These are phyloP conservation scores for Solanum aculeatissimum DNA, from an alignment of 305 asterid genomes.

Conservation along the genomic window DNA sequence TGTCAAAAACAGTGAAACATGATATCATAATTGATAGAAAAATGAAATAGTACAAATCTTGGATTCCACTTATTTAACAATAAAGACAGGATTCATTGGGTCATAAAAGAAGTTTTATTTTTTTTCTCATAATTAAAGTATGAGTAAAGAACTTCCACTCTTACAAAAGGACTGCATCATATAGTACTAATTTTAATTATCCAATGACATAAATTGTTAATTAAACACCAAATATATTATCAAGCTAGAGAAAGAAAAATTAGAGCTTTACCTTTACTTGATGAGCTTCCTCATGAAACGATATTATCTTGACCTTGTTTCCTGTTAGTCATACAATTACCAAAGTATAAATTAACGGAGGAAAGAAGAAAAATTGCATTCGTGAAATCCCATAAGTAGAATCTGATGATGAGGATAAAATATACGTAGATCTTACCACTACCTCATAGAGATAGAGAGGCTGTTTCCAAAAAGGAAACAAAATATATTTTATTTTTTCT, in stretches of 20 bases:
- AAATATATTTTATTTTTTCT: neutral
- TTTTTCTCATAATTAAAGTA: neutral
- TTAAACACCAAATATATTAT: neutral
- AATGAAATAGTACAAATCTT: neutral
- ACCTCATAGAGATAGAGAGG: too few species aligned
- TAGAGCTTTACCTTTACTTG: slow-evolving; percentile 16
- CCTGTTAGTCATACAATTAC: slow-evolving; percentile 14
- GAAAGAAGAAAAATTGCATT: neutral
- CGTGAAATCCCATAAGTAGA: too few species aligned
- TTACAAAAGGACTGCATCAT: neutral
- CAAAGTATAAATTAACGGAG: neutral
- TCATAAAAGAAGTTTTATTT: neutral
- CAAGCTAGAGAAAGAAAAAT: neutral
- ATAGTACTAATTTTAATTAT: neutral
- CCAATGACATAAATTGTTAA: neutral
- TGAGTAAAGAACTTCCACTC: neutral
- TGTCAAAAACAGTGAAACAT: neutral
- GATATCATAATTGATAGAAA: neutral
- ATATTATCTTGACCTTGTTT: neutral
- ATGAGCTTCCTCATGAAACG: slow-evolving; percentile 4
- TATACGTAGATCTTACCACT: too few species aligned
- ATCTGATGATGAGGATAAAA: too few species aligned
- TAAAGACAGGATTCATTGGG: neutral
- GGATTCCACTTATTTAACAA: neutral
- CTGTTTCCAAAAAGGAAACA: neutral